Percentiles rank a stretch among this genome's conserved stretches.
Conservation (phyloP, 2,329 filamentous ascomycete genomes). For the Aspergillus quadrilineatus region DNA sequence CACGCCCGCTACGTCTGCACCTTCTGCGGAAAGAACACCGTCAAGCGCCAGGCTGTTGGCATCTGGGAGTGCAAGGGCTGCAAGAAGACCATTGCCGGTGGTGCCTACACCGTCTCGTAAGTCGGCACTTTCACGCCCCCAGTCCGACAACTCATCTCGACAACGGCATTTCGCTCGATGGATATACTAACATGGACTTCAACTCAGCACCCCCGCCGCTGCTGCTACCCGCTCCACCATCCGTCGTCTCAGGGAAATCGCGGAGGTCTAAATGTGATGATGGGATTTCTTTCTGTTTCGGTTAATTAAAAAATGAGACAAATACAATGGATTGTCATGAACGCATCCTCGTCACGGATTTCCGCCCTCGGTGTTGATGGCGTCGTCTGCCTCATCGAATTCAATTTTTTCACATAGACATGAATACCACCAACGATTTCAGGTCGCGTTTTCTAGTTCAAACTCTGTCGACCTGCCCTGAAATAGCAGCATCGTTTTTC, state of each 20-base stretch:
- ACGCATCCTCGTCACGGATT: constrained; percentile 24
- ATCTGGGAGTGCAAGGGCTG: constrained; percentile 98
- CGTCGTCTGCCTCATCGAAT: constrained; percentile 17
- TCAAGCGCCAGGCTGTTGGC: constrained; percentile 85
- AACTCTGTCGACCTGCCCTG: not conserved
- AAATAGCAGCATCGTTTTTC: not conserved
- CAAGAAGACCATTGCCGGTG: constrained; percentile 89
- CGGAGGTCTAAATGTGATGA: constrained; percentile 66
- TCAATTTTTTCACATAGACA: constrained; percentile 21
- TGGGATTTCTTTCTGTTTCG: constrained; percentile 38
- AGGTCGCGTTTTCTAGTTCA: constrained; percentile 8
- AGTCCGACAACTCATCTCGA: not conserved
- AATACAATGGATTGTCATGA: constrained; percentile 31
- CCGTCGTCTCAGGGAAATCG: constrained; percentile 94
- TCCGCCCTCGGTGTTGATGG: constrained; percentile 24
- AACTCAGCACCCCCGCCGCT: constrained; percentile 77
- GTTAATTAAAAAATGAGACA: constrained; percentile 40
- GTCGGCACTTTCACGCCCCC: constrained; percentile 46
- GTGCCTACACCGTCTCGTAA: constrained; percentile 96
- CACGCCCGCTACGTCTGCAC: constrained; percentile 97
- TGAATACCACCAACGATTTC: constrained; percentile 22
- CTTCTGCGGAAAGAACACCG: constrained; percentile 96
- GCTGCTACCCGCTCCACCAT: constrained; percentile 94
- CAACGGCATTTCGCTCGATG: not conserved
- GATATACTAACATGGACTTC: constrained; percentile 13